These are phyloP conservation scores for Daldinia sp. DNA, from an alignment of 2,329 filamentous ascomycete species.

Conservation along the genomic window DNA sequence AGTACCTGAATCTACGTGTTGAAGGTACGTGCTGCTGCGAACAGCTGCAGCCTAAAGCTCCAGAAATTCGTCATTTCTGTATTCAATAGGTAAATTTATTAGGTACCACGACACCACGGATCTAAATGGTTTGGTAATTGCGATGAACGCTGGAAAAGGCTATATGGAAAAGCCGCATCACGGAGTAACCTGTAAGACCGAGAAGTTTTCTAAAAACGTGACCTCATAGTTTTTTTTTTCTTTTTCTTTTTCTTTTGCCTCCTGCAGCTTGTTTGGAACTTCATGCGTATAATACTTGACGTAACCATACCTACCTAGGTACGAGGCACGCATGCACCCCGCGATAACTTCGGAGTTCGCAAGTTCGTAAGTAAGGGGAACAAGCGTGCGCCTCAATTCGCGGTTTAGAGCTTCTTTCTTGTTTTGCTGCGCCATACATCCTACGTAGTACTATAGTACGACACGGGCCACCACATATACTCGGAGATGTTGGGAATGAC, in stretches of 20 bases:
- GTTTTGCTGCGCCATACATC: slow-evolving; percentile 19
- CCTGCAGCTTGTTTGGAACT: background rate
- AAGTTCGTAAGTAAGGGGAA: background rate
- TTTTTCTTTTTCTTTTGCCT: background rate
- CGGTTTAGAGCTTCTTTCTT: background rate
- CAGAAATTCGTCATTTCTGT: slow-evolving; percentile 27
- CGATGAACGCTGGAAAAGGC: background rate
- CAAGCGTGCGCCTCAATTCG: background rate
- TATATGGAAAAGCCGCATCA: background rate
- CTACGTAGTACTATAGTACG: slow-evolving; percentile 14
- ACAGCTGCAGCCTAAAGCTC: background rate
- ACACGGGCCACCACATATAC: background rate
- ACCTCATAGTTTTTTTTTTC: background rate
- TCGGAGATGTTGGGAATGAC: background rate
- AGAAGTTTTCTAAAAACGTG: background rate
- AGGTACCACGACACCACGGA: background rate
- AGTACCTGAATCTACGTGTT: too few species aligned
- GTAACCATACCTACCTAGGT: too few species aligned
- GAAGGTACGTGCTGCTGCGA: background rate
- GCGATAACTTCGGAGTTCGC: slow-evolving; percentile 10
- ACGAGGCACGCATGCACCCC: slow-evolving; percentile 23
- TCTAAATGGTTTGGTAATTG: background rate
- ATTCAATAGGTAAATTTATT: slow-evolving; percentile 5
- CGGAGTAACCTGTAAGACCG: background rate
- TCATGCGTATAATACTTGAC: background rate